Evolutionary conservation across 768 basidiomycete genomes (phyloP), one percentile per base, ranked within the genome.

Genomic region (Xerocomellus intermedius): DNA sequence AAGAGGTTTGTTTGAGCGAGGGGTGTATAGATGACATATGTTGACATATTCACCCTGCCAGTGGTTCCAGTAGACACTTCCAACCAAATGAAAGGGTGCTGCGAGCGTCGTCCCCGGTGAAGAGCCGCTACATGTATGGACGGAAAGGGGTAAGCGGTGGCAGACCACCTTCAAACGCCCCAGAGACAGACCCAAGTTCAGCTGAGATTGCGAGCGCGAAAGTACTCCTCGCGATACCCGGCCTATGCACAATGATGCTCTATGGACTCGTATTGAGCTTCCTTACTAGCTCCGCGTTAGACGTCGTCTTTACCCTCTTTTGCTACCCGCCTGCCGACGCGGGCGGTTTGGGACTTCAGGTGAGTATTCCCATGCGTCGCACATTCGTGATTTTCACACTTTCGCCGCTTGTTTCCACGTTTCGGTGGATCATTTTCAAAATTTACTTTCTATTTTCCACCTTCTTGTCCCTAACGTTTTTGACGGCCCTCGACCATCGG

Each of bases 231-330:
- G 68, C 75, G 5, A 77, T 78, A 37, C 82, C 83, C 1, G 70
- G 78, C 42, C 75, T 85, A 48, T 75, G 76, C 0, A 75, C 79
- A 13, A 60, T 84, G 39, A 78, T 78, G 44, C 52, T 76, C 22
- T 84, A 82, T 16, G 79, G 79, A 4, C 72, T 73, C 42, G 74
- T 73, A 2, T 69, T 84, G 14, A 74, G 74, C 44, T 83, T 84
- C 70, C 71, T 79, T n/a, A n/a, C n/a, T 56, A 72, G 74, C 9
- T 80, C 79, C 1, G 76, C 77, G 1, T 87, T 83, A 56, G 83
- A 85, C 48, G 81, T 82, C 5, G 77, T 84, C 6, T 85, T 86
- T 62, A 80, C 83, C 5, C 75, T 86, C 10, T 84, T 82, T 61
- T 83, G 81, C 56, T 86, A 83, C 62, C 79, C 84, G 4, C 74